Evolutionary conservation across 140 eudicot genomes (phyloP).

Genomic region (Bidens hawaiensis): DNA sequence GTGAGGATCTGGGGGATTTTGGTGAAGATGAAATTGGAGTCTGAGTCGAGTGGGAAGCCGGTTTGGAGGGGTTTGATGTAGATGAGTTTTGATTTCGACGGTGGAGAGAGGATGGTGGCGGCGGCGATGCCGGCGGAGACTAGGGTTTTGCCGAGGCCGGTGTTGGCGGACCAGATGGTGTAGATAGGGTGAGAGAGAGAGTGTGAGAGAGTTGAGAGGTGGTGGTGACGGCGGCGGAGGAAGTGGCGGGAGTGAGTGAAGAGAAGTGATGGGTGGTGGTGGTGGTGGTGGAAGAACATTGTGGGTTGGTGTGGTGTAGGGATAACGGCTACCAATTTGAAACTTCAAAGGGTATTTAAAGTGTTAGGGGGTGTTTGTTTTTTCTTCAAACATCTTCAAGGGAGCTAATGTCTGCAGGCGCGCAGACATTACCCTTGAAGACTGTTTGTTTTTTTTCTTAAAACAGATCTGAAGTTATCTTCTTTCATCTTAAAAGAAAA

Average conservation of each 20-base stretch:
- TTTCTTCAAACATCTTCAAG: too few relatives aligned
- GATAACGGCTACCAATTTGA: slow-evolving; percentile 30
- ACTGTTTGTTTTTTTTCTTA: too few relatives aligned
- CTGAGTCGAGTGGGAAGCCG: slow-evolving; percentile 84
- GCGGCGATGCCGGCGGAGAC: slow-evolving; percentile 88
- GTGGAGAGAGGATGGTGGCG: slow-evolving; percentile 37
- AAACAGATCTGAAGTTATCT: too few relatives aligned
- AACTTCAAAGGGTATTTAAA: too few relatives aligned
- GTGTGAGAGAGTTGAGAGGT: too few relatives aligned
- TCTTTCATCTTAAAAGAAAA: too few relatives aligned
- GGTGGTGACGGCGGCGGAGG: slow-evolving; percentile 23
- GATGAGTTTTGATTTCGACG: slow-evolving; percentile 36
- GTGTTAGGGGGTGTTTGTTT: too few relatives aligned
- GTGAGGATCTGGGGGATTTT: slow-evolving; percentile 45
- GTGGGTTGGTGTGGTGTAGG: neutral
- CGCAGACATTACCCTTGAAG: too few relatives aligned
- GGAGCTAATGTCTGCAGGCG: too few relatives aligned
- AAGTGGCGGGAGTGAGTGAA: slow-evolving; percentile 39
- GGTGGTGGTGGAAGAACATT: too few relatives aligned
- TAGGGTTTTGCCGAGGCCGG: slow-evolving; percentile 96
- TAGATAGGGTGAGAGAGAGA: slow-evolving; percentile 87
- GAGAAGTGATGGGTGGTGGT: slow-evolving; percentile 7
- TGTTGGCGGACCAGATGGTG: slow-evolving; percentile 93
- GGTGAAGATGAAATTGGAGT: slow-evolving; percentile 54
- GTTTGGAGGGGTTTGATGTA: slow-evolving; percentile 91